Evolutionary conservation across 768 basidiomycete species (phyloP).

Genomic region (Myochromella boudieri): DNA sequence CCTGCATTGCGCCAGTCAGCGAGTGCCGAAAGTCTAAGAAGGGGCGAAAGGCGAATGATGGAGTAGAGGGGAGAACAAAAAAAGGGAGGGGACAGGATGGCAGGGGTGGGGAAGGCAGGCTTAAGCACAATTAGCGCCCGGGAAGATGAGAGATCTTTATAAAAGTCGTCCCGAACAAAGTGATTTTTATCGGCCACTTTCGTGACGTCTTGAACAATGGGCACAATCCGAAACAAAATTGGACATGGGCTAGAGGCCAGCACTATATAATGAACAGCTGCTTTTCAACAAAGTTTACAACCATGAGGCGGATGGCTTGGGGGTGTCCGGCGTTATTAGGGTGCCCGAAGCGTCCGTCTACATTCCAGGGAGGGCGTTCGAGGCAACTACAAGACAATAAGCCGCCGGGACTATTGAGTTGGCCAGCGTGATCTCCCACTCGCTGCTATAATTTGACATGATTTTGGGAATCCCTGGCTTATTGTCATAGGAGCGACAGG

Average conservation of each 20-base stretch:
- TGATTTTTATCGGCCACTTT: constrained; percentile 22
- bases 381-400: constrained; percentile 30
- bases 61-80: constrained; percentile 4
- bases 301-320: constrained; percentile 32
- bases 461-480: constrained; percentile 19
- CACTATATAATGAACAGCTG: constrained; percentile 24
- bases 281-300: constrained; percentile 29
- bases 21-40: background rate
- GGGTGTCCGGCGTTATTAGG: constrained; percentile 27
- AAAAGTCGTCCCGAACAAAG: constrained; percentile 27
- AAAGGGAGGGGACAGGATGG: background rate
- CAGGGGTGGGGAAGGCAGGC: constrained; percentile 2
- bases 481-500: constrained; percentile 20
- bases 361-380: constrained; percentile 31
- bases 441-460: constrained; percentile 22
- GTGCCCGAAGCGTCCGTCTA: constrained; percentile 27
- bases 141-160: constrained; percentile 22
- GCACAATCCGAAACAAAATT: constrained; percentile 24
- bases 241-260: constrained; percentile 23
- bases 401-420: constrained; percentile 18
- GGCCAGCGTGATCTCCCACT: constrained; percentile 15
- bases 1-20: constrained; percentile 19
- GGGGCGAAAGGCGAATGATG: constrained; percentile 9
- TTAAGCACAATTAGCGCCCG: constrained; percentile 5
- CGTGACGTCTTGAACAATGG: constrained; percentile 25